Base-by-base conservation (phyloP, 2,329 filamentous ascomycete species). In the Tolypocladium cylindrosporum region DNA sequence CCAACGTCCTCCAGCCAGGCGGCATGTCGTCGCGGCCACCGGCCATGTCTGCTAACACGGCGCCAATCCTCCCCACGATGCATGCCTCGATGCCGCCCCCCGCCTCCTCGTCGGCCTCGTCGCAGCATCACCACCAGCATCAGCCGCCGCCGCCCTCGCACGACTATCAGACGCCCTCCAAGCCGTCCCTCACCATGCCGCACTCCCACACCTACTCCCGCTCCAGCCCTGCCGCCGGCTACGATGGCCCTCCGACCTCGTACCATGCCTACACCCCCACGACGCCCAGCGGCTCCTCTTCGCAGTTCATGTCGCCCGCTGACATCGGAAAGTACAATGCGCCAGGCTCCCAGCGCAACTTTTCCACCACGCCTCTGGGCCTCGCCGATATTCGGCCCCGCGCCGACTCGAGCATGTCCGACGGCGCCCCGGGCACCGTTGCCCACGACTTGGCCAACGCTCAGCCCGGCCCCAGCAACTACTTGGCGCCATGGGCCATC, bases 401-500 rank as follows among this genome's bases (percentile, higher is more conserved):
- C 58, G 89, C 89, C 63, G 90, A 96, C 69, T 92, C 89, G 55
- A 86, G 83, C 69, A 81, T 94, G 68, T 86, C 86, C 21, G 91
- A 96, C 64, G 84, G 85, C 55, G 77, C 82, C 16, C 79, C 85
- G 48, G 86, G 86, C 73, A 72, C 79, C 72, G 63, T 80, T 48
- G 77, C 82, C 55, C 88, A 88, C 68, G 89, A 91, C 67, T 78
- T 85, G 55, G 83, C 84, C 62, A 83, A 84, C 69, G 71, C 84
- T 61, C 77, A 84, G 73, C 71, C 87, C 69, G 73, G 89, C 69
- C 95, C 93, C 62, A 96, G 91, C 78, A 97, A 93, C 71, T 96
- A 97, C 69, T 76, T 96, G 62, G 91, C 93, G 5, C 92, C 93
- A 0, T 99, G 94, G 91, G 88, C 91, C 16, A 87, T 96, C 57